Conservation (phyloP, 2,329 filamentous ascomycete species). For the Colletotrichum endophyticum region DNA sequence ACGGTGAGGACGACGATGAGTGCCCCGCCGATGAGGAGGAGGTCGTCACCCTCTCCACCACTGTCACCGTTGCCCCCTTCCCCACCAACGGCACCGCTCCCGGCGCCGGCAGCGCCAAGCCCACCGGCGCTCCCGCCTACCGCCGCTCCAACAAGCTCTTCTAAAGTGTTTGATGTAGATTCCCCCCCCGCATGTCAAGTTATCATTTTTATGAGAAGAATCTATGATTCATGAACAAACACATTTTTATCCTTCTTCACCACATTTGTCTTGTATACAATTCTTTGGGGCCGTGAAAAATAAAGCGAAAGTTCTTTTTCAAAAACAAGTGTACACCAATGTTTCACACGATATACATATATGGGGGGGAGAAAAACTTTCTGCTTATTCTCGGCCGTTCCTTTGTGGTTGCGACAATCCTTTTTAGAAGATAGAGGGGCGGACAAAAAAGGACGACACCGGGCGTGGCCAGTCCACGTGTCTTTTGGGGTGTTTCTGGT, state of each 20-base stretch:
- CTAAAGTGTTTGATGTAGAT: constrained; percentile 19
- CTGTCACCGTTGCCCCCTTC: constrained; percentile 34
- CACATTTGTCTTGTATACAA: constrained; percentile 9
- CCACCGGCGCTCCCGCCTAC: constrained; percentile 36
- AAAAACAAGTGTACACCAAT: background rate
- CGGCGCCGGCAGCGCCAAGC: constrained; percentile 31
- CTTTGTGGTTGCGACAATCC: background rate
- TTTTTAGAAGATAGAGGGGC: background rate
- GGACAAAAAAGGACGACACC: background rate
- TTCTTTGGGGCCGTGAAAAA: constrained; percentile 1
- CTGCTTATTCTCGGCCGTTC: background rate
- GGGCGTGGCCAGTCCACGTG: background rate
- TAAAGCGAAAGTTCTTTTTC: constrained; percentile 3
- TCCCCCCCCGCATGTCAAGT: constrained; percentile 18
- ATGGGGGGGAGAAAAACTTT: background rate
- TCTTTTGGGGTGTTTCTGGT: background rate
- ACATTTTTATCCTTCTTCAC: constrained; percentile 4
- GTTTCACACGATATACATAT: background rate
- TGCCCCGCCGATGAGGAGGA: constrained; percentile 20
- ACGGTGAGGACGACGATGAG: constrained; percentile 20
- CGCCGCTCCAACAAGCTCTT: constrained; percentile 26
- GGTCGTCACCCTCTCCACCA: constrained; percentile 36
- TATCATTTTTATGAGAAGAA: constrained; percentile 20
- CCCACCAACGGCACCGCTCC: constrained; percentile 45
- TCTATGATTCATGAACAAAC: constrained; percentile 21